A percentile compares a stretch with the other conserved stretches of the same genome.
phyloP scores from a whole-genome alignment of 1,139 yeast species.

The Ogataea hybrid region DNA sequence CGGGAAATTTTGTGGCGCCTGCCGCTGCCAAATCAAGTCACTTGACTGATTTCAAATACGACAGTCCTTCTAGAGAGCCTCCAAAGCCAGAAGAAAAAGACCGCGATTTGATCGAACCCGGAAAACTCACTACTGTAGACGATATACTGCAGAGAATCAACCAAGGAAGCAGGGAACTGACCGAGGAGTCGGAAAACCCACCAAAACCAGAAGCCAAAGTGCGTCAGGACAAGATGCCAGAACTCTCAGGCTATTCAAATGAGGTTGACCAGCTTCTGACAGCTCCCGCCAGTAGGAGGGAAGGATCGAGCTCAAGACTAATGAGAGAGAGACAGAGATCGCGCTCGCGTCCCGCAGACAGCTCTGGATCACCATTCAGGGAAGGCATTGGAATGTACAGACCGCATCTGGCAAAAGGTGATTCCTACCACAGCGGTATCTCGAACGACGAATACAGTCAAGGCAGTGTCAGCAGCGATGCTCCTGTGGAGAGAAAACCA shows the following conservation, averaged over 20 bases:
- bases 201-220: conserved; percentile 21
- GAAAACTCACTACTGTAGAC: conserved; percentile 27
- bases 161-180: conserved; percentile 21
- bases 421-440: conserved; percentile 51
- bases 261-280: conserved; percentile 34
- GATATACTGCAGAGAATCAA: conserved; percentile 28
- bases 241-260: conserved; percentile 31
- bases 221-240: conserved; percentile 18
- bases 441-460: conserved; percentile 27
- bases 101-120: conserved; percentile 23
- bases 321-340: conserved; percentile 32
- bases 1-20: conserved; percentile 32
- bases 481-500: conserved; percentile 30
- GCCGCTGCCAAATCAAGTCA: conserved; percentile 28
- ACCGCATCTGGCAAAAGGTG: conserved; percentile 68
- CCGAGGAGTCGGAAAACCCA: conserved; percentile 18
- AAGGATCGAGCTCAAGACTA: conserved; percentile 44
- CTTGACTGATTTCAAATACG: conserved; percentile 18
- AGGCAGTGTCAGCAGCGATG: conserved; percentile 2
- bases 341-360: conserved; percentile 19
- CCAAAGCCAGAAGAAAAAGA: conserved; percentile 10
- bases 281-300: conserved; percentile 40
- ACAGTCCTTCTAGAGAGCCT: conserved; percentile 10
- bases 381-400: conserved; percentile 34
- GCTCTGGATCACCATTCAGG: conserved; percentile 34